A percentile compares a stretch with the other conserved stretches of the same genome.
Conservation (phyloP, 225 moss, liverwort and hornwort genomes). For the Sphagnum contortum region DNA sequence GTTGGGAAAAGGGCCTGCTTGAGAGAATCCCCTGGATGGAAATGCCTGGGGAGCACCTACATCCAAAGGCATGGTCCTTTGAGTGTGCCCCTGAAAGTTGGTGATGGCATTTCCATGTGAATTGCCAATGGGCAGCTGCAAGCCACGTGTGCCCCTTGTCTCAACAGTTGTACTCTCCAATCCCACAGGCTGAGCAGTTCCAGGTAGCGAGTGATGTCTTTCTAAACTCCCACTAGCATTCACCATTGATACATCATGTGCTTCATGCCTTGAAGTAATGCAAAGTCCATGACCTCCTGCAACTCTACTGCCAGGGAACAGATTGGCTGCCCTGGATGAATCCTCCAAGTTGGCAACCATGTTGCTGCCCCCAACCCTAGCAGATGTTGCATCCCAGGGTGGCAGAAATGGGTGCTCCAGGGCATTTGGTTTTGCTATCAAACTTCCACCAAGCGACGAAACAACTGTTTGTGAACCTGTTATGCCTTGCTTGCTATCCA, state of each 20-base stretch:
- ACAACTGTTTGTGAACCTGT: constrained; percentile 1
- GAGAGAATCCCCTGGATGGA: constrained; percentile 13
- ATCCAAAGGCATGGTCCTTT: constrained; percentile 24
- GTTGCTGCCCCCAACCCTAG: constrained; percentile 15
- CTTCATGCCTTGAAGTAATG: too few relatives aligned
- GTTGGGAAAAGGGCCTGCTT: constrained; percentile 15
- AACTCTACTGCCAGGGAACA: constrained; percentile 12
- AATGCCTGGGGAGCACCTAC: constrained; percentile 11
- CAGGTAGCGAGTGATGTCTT: constrained; percentile 4
- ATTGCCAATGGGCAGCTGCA: constrained; percentile 4
- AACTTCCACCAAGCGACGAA: not conserved
- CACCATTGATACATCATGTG: not conserved
- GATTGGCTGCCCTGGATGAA: constrained; percentile 13
- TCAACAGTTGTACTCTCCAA: constrained; percentile 1
- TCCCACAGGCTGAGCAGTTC: constrained; percentile 5
- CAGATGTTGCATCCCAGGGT: constrained; percentile 9
- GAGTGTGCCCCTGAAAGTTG: constrained; percentile 32
- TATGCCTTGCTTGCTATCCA: constrained; percentile 26
- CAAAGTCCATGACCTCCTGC: too few relatives aligned
- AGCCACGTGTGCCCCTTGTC: constrained; percentile 4
- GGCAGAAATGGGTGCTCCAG: constrained; percentile 18
- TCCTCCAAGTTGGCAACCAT: constrained; percentile 27
- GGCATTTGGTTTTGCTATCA: constrained; percentile 7
- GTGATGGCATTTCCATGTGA: constrained; percentile 29
- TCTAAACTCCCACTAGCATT: constrained; percentile 3